These are phyloP conservation scores for Neurospora sp. DNA, from an alignment of 495 filamentous ascomycete genomes.

Conservation along the genomic window DNA sequence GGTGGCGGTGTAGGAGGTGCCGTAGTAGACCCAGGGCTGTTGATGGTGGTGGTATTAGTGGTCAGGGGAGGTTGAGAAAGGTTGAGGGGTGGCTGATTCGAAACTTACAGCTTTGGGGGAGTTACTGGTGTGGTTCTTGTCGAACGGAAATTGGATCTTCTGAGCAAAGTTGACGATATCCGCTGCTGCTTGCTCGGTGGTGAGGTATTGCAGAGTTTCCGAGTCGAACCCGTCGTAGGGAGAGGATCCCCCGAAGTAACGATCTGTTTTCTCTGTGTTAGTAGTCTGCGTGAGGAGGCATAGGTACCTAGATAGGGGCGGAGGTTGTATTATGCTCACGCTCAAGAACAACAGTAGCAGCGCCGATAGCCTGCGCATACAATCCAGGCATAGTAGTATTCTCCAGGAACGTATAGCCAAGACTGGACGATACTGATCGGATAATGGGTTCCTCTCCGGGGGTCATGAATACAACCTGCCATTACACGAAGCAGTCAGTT, in stretches of 20 bases:
- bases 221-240: conserved; percentile 46
- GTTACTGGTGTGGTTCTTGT: conserved; percentile 34
- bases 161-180: conserved; percentile 55
- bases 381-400: conserved; percentile 41
- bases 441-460: conserved; percentile 45
- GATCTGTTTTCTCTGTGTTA: conserved; percentile 23
- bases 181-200: conserved; percentile 47
- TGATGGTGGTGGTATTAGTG: background rate
- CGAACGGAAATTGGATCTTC: conserved; percentile 47
- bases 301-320: too few relatives aligned
- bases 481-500: background rate
- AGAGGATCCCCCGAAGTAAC: conserved; percentile 52
- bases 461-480: conserved; percentile 43
- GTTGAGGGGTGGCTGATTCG: background rate
- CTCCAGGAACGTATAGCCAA: conserved; percentile 33
- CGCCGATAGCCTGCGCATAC: conserved; percentile 43
- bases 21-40: conserved; percentile 51
- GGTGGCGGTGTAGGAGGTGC: conserved; percentile 55
- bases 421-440: conserved; percentile 21
- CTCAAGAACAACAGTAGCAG: conserved; percentile 47
- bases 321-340: conserved; percentile 5
- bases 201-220: conserved; percentile 50
- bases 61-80: background rate
- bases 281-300: too few relatives aligned
- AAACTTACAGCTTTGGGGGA: conserved; percentile 15